Evolutionary conservation across 345 rosid species (phyloP), one percentile per base, ranked within the genome.

Genomic region (Eucalyptus guilfoylei): DNA sequence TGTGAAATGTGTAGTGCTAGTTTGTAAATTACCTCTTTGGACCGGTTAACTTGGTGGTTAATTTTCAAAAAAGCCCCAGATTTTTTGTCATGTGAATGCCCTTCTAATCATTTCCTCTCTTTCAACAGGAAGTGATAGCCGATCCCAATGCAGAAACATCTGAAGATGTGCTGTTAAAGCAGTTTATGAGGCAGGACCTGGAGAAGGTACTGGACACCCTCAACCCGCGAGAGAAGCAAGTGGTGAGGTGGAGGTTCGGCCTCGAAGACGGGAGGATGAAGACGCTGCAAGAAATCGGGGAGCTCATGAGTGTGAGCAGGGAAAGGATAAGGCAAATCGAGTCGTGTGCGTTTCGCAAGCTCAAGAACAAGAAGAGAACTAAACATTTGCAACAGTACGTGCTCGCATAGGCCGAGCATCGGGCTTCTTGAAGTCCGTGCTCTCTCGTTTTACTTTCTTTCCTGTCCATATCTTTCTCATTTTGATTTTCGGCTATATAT

Each of bases 261-360:
- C 91, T 98, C 90, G 98, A 94, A 4, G 98, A 96, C 86, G 99
- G 99, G 48, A 94, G 99, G 91, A 94, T 93, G 95, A 98, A 95
- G 91, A 97, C 99, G 0, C 90, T 98, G 91, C 99, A 98, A 88
- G 99, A 98, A 93, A 98, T 98, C 0, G 99, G 99, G 21, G 99
- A 98, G 87, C 62, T 90, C 49, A 95, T 98, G 94, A 94, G 96
- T 3, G 94, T 98, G 4, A 96, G 99, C 93, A 92, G 99, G n/a
- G 99, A 98, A 92, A 93, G 99, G 92, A 89, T 98, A 88, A 93
- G 99, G 60, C 99, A 98, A 81, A 96, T 98, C 7, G 99, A 98
- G 89, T 95, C 95, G 0, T 93, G 94, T 21, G 99, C 97, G 17
- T 96, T 96, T 87, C 93, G 96, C 55, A 98, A 96, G 94, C 94